phyloP scores from a whole-genome alignment of 2,329 filamentous ascomycete genomes.

The Fusarium keratoplasticum region DNA sequence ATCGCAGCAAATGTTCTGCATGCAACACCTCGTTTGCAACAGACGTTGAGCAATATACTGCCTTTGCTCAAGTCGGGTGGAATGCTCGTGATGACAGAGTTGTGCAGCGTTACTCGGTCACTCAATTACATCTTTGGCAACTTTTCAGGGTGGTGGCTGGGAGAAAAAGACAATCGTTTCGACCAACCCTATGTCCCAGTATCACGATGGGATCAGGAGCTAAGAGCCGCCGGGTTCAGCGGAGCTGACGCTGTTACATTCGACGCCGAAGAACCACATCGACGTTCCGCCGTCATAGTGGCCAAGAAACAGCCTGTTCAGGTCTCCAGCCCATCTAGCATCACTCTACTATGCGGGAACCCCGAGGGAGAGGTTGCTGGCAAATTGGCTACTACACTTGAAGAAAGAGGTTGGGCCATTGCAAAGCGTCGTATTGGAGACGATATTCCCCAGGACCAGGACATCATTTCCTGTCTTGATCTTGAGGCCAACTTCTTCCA shows the following conservation, averaged over 20 bases:
- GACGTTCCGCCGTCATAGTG: constrained; percentile 6
- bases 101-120: constrained; percentile 20
- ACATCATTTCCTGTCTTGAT: constrained; percentile 12
- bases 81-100: constrained; percentile 43
- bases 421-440: not conserved
- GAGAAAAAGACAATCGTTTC: constrained; percentile 1
- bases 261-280: constrained; percentile 16
- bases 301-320: not conserved
- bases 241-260: constrained; percentile 7
- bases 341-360: not conserved
- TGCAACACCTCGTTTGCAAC: constrained; percentile 43
- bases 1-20: constrained; percentile 47
- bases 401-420: not conserved
- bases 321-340: not conserved
- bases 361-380: not conserved
- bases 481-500: constrained; percentile 18
- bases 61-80: constrained; percentile 45
- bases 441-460: not conserved
- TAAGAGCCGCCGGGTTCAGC: not conserved
- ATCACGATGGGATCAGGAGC: constrained; percentile 10
- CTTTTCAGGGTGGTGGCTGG: constrained; percentile 49
- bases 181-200: constrained; percentile 17
- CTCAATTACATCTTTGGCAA: constrained; percentile 43
- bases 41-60: constrained; percentile 31
- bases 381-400: not conserved